Evolutionary conservation across 169 alveolate species (phyloP), one percentile per base, ranked within the genome.

Genomic region (Babesia bigemina): DNA sequence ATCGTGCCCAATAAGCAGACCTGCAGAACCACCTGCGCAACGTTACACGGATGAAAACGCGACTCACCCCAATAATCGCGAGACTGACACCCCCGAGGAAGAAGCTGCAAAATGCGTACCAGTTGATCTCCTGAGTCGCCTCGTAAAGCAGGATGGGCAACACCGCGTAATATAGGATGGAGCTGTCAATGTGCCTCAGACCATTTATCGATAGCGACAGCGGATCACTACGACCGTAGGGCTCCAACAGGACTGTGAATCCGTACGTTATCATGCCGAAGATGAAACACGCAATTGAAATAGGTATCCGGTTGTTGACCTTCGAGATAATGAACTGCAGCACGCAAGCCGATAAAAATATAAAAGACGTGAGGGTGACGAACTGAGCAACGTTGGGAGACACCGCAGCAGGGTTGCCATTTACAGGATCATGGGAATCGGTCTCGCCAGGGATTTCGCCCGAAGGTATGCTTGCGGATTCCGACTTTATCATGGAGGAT

Each of bases 111-210:
- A 93, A 93, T 21, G 95, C 86, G 53, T 92, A 87, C 94, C 95
- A 93, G 82, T 93, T 88, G 56, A 93, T 91, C 49, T 89, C 91
- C 63, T 92, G 96, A 4, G 96, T 92, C 26, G 96, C 96, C 75
- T 93, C 96, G 63, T 93, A 93, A 52, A 93, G 84, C 53, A 93
- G 83, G 24, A 92, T 93, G 19, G 96, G 96, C 58, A 93, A 79
- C 53, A 91, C 82, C 19, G 91, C 78, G 63, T 75, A 92, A 74
- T 93, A 93, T 42, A 93, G 89, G 55, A 92, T 89, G 0, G 93
- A 90, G 22, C 86, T 79, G 56, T 90, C 94, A n/a, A 90, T 87
- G 44, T 66, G 62, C 28, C 94, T 59, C 26, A 91, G 79, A 39
- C 67, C 66, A 26, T 81, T 65, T 21, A 87, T 63, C 47, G 92